Percentiles rank a stretch among this genome's conserved stretches.
phyloP scores from a whole-genome alignment of 495 filamentous ascomycete species.

The Saxophila tyrrhenica region DNA sequence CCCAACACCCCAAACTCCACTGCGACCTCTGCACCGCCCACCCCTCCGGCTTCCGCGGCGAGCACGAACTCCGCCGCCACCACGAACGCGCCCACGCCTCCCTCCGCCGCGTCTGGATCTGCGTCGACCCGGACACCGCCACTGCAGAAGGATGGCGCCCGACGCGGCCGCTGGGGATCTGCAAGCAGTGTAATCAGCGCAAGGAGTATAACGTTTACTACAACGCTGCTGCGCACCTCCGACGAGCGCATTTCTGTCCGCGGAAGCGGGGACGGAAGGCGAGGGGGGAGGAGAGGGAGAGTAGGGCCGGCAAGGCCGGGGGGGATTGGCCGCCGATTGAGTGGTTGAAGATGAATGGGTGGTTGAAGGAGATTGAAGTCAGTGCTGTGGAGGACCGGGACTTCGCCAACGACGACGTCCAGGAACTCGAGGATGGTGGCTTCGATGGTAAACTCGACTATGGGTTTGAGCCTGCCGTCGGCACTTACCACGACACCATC shows the following conservation, averaged over 20 bases:
- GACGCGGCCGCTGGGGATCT: conserved; percentile 61
- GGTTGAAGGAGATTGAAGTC: conserved; percentile 64
- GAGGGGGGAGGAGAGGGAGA: conserved; percentile 45
- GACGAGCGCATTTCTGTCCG: conserved; percentile 76
- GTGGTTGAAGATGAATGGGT: conserved; percentile 52
- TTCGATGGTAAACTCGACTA: not conserved
- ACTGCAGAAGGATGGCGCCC: conserved; percentile 11
- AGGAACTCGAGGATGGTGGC: not conserved
- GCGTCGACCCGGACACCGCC: conserved; percentile 42
- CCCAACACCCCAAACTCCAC: conserved; percentile 61
- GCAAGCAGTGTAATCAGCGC: conserved; percentile 67
- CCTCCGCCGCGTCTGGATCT: conserved; percentile 72
- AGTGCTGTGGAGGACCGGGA: not conserved
- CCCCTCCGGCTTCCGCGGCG: conserved; percentile 81
- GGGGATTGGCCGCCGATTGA: conserved; percentile 75
- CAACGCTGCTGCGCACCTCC: conserved; percentile 86
- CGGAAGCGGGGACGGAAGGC: conserved; percentile 44
- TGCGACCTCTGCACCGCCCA: conserved; percentile 65
- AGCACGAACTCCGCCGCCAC: conserved; percentile 86
- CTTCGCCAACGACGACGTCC: not conserved
- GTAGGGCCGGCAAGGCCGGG: conserved; percentile 68
- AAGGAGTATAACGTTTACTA: conserved; percentile 91
- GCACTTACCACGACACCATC: not conserved
- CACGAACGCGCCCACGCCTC: conserved; percentile 64
- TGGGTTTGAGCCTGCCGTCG: not conserved